Conservation (phyloP, 345 rosid genomes). For the Salix purpurea region DNA sequence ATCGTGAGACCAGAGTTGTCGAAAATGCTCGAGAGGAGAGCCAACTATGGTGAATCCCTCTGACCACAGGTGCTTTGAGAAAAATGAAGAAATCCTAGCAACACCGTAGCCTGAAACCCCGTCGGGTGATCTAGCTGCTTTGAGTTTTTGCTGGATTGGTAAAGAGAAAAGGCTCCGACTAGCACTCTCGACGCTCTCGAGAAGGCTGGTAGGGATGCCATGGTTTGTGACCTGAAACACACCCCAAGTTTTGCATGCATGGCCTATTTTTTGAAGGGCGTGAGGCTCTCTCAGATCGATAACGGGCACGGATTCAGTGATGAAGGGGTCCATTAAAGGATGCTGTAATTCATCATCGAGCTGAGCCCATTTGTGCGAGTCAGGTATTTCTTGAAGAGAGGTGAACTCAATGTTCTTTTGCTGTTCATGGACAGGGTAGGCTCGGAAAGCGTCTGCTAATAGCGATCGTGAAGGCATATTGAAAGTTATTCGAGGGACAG, state of each 20-base stretch:
- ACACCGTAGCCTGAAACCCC: conserved; percentile 79
- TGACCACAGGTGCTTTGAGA: conserved; percentile 90
- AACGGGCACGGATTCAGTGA: conserved; percentile 47
- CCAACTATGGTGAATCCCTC: conserved; percentile 89
- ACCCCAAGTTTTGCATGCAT: conserved; percentile 82
- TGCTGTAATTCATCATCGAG: conserved; percentile 20
- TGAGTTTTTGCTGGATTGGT: conserved; percentile 57
- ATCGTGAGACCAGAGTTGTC: conserved; percentile 78
- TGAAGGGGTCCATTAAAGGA: conserved; percentile 13
- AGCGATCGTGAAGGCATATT: conserved; percentile 54
- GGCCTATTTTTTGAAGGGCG: conserved; percentile 45
- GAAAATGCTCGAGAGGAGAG: conserved; percentile 68
- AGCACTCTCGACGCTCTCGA: conserved; percentile 43
- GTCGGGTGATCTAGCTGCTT: conserved; percentile 59
- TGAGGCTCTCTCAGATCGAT: conserved; percentile 59
- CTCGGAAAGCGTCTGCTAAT: conserved; percentile 42
- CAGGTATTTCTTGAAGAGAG: conserved; percentile 63
- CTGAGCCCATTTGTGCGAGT: conserved; percentile 67
- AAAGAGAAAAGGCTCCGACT: conserved; percentile 52
- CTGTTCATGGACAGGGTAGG: conserved; percentile 51
- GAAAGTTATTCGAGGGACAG: neutral
- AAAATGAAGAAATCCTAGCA: conserved; percentile 70
- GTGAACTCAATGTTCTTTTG: conserved; percentile 50
- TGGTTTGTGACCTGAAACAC: conserved; percentile 72
- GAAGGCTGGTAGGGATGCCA: conserved; percentile 49